These are phyloP conservation scores for Rhodamnia rubescens DNA, from an alignment of 345 rosid species.

Conservation along the genomic window DNA sequence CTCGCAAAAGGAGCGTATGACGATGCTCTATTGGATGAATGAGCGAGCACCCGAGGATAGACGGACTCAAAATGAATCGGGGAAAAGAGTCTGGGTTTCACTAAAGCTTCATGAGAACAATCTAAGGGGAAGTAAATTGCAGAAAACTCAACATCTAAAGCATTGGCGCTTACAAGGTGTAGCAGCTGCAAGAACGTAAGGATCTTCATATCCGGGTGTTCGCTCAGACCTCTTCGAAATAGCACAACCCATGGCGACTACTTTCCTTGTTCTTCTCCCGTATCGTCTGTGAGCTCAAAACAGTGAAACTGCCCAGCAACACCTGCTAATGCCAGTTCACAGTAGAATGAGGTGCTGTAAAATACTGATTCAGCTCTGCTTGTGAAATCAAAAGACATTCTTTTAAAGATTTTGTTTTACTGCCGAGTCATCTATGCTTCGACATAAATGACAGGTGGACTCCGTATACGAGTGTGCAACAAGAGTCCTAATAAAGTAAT, in stretches of 20 bases:
- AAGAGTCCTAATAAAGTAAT: background rate
- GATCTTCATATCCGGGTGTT: conserved; percentile 48
- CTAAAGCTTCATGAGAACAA: background rate
- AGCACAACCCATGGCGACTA: conserved; percentile 27
- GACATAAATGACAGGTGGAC: background rate
- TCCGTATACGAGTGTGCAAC: background rate
- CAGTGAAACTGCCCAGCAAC: background rate
- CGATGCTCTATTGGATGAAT: background rate
- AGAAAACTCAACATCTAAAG: background rate
- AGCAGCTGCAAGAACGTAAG: conserved; percentile 57
- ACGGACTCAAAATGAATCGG: background rate
- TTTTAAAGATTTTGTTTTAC: background rate
- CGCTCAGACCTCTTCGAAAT: conserved; percentile 18
- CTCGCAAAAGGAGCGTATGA: background rate
- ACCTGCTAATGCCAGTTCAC: background rate
- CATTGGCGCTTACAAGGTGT: conserved; percentile 41
- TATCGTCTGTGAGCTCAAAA: background rate
- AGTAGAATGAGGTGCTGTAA: background rate
- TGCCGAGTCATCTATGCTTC: background rate
- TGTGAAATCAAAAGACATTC: background rate
- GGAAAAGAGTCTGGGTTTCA: background rate
- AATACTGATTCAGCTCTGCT: background rate
- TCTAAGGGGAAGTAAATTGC: background rate
- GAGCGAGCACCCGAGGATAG: background rate
- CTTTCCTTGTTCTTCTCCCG: background rate